Evolutionary conservation across 1,284 basidiomycete genomes (phyloP).

Genomic region (Mixia osmundae): DNA sequence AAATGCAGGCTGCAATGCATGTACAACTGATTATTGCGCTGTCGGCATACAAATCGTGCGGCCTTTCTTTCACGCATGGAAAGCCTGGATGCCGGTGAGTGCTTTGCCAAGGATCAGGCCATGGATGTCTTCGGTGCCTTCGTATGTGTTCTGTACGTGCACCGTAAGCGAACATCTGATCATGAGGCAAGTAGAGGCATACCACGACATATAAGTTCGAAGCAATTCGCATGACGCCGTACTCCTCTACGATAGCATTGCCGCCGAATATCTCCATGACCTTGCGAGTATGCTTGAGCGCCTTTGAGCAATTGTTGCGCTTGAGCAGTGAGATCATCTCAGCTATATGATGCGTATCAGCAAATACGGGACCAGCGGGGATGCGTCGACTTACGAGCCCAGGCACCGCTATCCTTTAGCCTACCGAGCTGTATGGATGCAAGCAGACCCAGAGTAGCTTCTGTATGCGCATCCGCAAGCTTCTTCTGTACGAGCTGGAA

Average conservation of each 20-base stretch:
- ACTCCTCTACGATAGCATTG: slow-evolving; percentile 78
- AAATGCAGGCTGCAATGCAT: too few relatives aligned
- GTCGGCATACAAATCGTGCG: too few relatives aligned
- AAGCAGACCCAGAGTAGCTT: slow-evolving; percentile 34
- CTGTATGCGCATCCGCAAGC: slow-evolving; percentile 72
- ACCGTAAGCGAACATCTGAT: background rate
- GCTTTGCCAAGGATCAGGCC: slow-evolving; percentile 73
- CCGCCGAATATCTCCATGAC: slow-evolving; percentile 75
- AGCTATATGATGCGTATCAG: slow-evolving; percentile 20
- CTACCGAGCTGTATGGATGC: slow-evolving; percentile 44
- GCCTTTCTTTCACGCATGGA: too few relatives aligned
- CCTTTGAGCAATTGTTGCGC: slow-evolving; percentile 79
- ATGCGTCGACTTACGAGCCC: slow-evolving; percentile 28
- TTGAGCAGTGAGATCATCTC: slow-evolving; percentile 93
- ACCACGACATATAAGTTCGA: slow-evolving; percentile 62
- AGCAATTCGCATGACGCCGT: slow-evolving; percentile 71
- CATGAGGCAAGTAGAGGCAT: background rate
- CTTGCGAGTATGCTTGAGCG: slow-evolving; percentile 48
- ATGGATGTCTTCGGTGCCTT: slow-evolving; percentile 24
- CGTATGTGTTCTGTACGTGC: slow-evolving; percentile 48
- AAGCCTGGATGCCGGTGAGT: slow-evolving; percentile 64
- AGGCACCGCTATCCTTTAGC: slow-evolving; percentile 55
- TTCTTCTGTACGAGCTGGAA: slow-evolving; percentile 92
- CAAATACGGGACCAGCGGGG: background rate
- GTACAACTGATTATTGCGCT: too few relatives aligned